Percentiles rank a stretch among this genome's conserved stretches.
These are phyloP conservation scores for Solanum etuberosum DNA, from an alignment of 257 asterid species.

Conservation along the genomic window DNA sequence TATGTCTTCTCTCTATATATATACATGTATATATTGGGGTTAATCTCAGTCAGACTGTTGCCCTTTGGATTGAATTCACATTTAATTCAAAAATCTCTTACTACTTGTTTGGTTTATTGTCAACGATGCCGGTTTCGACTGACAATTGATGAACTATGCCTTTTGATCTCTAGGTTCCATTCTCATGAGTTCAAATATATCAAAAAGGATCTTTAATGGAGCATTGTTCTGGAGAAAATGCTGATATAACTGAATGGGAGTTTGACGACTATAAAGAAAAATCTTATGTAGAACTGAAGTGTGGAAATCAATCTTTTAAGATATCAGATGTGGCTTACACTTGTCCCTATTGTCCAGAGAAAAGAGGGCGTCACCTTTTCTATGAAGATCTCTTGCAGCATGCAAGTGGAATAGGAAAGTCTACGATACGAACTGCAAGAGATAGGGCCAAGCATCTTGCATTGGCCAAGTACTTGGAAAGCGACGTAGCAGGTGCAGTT, in stretches of 20 bases:
- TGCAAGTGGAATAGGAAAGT: conserved; percentile 45
- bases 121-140: background rate
- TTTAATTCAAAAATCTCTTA: background rate
- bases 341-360: conserved; percentile 73
- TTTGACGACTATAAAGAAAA: conserved; percentile 17
- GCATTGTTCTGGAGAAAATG: conserved; percentile 21
- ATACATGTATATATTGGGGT: background rate
- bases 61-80: background rate
- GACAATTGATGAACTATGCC: background rate
- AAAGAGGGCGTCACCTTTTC: conserved; percentile 32
- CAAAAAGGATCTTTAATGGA: conserved; percentile 7
- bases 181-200: background rate
- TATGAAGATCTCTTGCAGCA: conserved; percentile 67
- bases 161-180: background rate
- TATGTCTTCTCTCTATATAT: background rate
- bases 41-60: background rate
- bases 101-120: background rate
- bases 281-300: conserved; percentile 33
- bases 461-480: conserved; percentile 57
- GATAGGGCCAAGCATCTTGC: conserved; percentile 70
- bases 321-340: conserved; percentile 39
- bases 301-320: conserved; percentile 42
- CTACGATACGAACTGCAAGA: conserved; percentile 36
- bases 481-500: conserved; percentile 20
- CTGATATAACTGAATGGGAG: conserved; percentile 24